Conservation (phyloP, 164 flowering plant species). For the Saururus chinensis region DNA sequence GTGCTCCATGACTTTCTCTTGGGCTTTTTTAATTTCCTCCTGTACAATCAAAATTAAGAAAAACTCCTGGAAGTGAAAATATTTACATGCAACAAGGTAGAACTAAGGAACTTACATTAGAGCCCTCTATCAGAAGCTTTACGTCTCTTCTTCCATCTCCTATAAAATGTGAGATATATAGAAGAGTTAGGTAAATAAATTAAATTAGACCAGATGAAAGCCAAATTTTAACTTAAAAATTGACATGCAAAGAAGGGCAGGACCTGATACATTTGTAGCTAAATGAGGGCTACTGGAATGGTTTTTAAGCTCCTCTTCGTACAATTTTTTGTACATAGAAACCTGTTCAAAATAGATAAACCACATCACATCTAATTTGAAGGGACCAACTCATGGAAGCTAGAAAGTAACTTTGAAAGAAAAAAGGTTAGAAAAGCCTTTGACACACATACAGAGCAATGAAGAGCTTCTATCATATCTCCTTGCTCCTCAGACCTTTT, state of each 20-base stretch:
- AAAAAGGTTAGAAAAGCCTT: no score
- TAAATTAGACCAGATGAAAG: background rate
- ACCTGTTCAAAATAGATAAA: constrained; percentile 34
- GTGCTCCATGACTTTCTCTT: constrained; percentile 45
- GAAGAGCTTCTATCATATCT: constrained; percentile 87
- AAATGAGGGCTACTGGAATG: constrained; percentile 29
- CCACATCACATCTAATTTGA: background rate
- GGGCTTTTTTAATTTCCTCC: constrained; percentile 50
- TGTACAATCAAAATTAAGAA: constrained; percentile 6
- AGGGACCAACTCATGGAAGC: no score
- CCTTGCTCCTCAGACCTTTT: constrained; percentile 80
- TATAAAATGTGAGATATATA: background rate
- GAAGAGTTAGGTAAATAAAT: constrained; percentile 4
- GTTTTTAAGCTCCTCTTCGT: constrained; percentile 77
- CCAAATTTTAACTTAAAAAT: background rate
- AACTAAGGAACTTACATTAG: constrained; percentile 36
- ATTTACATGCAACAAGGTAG: background rate
- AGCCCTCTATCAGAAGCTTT: constrained; percentile 41
- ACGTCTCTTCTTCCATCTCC: constrained; percentile 42
- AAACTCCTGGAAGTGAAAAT: background rate
- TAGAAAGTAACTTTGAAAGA: no score
- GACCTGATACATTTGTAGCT: constrained; percentile 41
- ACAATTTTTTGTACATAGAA: constrained; percentile 85
- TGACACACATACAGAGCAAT: constrained; percentile 45
- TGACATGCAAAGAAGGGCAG: background rate